These are phyloP conservation scores for Colletotrichum sidae DNA, from an alignment of 2,329 filamentous ascomycete species.

Conservation along the genomic window DNA sequence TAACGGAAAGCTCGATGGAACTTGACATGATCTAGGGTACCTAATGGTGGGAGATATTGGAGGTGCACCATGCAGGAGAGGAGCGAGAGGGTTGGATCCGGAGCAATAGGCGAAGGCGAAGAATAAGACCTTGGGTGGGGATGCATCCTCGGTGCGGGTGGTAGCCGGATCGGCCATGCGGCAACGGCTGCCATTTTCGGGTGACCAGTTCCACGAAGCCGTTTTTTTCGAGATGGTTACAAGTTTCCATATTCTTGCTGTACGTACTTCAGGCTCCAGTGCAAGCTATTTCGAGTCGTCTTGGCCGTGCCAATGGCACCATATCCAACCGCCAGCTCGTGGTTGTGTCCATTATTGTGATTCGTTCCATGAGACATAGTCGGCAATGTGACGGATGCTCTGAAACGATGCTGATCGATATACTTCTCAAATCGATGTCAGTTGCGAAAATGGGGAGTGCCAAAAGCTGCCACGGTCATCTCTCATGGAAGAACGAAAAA, in stretches of 20 bases:
- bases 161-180: conserved; percentile 33
- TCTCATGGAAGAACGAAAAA: too few species aligned
- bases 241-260: background rate
- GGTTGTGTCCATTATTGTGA: too few species aligned
- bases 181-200: conserved; percentile 26
- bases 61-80: conserved; percentile 3
- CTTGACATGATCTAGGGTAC: conserved; percentile 1
- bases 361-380: too few species aligned
- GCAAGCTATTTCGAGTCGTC: too few species aligned
- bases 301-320: too few species aligned
- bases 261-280: background rate
- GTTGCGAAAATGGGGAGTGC: too few species aligned
- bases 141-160: conserved; percentile 10
- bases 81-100: conserved; percentile 3
- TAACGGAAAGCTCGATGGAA: conserved; percentile 8
- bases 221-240: conserved; percentile 5
- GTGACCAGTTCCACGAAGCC: conserved; percentile 23
- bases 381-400: too few species aligned
- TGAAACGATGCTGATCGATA: too few species aligned
- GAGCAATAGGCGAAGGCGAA: conserved; percentile 7
- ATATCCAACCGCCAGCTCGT: too few species aligned
- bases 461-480: too few species aligned
- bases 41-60: conserved; percentile 9
- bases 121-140: conserved; percentile 7
- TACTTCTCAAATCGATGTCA: too few species aligned